phyloP scores from a whole-genome alignment of 2,329 filamentous ascomycete genomes.

The Arthrobotrys sphaeroides region DNA sequence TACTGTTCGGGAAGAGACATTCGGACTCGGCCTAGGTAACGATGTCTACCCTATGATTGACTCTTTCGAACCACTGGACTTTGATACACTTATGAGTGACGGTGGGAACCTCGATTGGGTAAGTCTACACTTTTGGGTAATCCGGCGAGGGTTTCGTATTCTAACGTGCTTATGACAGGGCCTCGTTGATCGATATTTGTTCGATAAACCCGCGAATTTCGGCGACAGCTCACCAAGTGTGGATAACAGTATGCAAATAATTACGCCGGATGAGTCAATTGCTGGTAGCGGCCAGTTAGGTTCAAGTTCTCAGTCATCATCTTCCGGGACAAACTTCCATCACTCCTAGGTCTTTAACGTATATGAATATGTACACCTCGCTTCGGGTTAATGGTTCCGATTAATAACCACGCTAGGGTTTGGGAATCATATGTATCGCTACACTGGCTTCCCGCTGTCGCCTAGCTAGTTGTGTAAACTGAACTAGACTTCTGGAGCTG shows the following conservation, averaged over 20 bases:
- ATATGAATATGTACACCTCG: not conserved
- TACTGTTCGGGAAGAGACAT: slow-evolving; percentile 10
- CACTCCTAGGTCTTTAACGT: not conserved
- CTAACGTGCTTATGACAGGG: slow-evolving; percentile 1
- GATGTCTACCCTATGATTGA: slow-evolving; percentile 43
- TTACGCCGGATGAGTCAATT: not conserved
- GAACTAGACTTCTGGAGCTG: too few species aligned
- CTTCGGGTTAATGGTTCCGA: too few species aligned
- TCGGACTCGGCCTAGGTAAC: slow-evolving; percentile 24
- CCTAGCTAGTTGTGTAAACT: too few species aligned
- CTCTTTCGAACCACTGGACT: slow-evolving; percentile 36
- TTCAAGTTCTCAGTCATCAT: not conserved
- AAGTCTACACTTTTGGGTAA: not conserved
- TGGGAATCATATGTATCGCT: too few species aligned
- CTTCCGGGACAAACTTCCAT: not conserved
- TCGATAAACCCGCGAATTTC: slow-evolving; percentile 19
- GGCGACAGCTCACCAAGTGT: not conserved
- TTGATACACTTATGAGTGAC: slow-evolving; percentile 39
- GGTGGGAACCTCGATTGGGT: slow-evolving; percentile 45
- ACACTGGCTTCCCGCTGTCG: too few species aligned
- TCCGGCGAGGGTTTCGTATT: not conserved
- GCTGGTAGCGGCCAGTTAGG: not conserved
- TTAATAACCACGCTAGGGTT: too few species aligned
- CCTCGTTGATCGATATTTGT: slow-evolving; percentile 42
- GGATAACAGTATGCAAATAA: not conserved